phyloP scores from a whole-genome alignment of 768 basidiomycete species.

The Phlebiopsis flavidoalba region DNA sequence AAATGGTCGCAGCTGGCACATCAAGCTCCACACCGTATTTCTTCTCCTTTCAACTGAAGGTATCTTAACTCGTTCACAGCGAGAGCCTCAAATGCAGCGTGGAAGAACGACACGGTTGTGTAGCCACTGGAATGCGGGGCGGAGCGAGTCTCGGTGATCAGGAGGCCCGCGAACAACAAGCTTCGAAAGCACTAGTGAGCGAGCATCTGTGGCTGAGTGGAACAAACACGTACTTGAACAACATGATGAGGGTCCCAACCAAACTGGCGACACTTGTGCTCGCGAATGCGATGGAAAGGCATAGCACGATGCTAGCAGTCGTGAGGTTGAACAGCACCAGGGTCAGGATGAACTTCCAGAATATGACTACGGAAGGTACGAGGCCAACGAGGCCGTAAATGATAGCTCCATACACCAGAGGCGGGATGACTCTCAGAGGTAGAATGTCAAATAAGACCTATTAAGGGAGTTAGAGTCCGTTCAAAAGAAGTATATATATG shows the following conservation, averaged over 20 bases:
- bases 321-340: constrained; percentile 96
- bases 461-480: background rate
- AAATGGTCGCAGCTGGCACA: constrained; percentile 91
- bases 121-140: constrained; percentile 71
- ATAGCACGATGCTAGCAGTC: constrained; percentile 86
- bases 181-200: constrained; percentile 36
- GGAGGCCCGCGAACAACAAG: constrained; percentile 88
- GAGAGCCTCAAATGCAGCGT: constrained; percentile 95
- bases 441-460: constrained; percentile 95
- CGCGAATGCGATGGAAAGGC: constrained; percentile 85
- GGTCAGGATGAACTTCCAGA: constrained; percentile 98
- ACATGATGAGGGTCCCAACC: constrained; percentile 93
- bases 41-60: constrained; percentile 84
- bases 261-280: constrained; percentile 87
- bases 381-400: constrained; percentile 94
- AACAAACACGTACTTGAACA: constrained; percentile 79
- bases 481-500: background rate
- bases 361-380: constrained; percentile 81
- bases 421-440: constrained; percentile 90
- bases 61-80: constrained; percentile 98
- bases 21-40: constrained; percentile 98
- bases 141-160: constrained; percentile 88
- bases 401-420: constrained; percentile 92
- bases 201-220: background rate
- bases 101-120: constrained; percentile 96